Conservation (phyloP, 1,139 yeast genomes). For the Lodderomyces parapsilosis region DNA sequence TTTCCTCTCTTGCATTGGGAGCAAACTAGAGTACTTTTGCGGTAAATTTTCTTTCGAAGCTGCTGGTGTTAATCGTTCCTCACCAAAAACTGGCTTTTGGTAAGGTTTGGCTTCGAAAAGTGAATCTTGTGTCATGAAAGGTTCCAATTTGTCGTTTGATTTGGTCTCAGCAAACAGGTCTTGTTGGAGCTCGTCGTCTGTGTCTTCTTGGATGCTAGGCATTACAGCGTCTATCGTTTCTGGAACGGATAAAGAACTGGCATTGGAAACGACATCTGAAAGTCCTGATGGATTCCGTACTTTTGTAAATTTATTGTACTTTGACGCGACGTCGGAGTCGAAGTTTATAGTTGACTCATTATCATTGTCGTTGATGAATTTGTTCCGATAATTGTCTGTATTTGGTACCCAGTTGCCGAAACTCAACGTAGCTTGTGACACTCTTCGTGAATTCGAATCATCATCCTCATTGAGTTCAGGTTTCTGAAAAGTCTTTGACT, state of each 20-base stretch:
- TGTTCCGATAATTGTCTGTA: slow-evolving; percentile 48
- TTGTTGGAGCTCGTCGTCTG: slow-evolving; percentile 18
- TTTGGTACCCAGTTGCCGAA: slow-evolving; percentile 57
- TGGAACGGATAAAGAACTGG: slow-evolving; percentile 24
- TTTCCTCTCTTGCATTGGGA: slow-evolving; percentile 14
- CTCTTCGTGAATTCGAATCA: slow-evolving; percentile 23
- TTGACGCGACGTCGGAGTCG: slow-evolving; percentile 24
- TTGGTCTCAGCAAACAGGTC: slow-evolving; percentile 9
- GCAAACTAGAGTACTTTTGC: slow-evolving; percentile 23
- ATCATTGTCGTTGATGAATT: slow-evolving; percentile 48
- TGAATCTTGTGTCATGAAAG: slow-evolving; percentile 22
- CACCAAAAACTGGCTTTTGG: slow-evolving; percentile 28
- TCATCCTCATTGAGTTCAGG: slow-evolving; percentile 3
- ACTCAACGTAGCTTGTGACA: slow-evolving; percentile 38
- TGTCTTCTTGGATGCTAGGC: slow-evolving; percentile 38
- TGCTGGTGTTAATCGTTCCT: slow-evolving; percentile 30
- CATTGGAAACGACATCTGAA: slow-evolving; percentile 25
- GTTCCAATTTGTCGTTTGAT: slow-evolving; percentile 5
- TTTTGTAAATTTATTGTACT: slow-evolving; percentile 37
- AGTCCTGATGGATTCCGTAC: slow-evolving; percentile 25
- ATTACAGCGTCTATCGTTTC: slow-evolving; percentile 44
- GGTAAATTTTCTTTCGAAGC: slow-evolving; percentile 20
- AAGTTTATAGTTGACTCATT: slow-evolving; percentile 39
- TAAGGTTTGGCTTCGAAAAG: slow-evolving; percentile 28
- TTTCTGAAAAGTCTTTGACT: slow-evolving; percentile 8